A percentile compares a stretch with the other conserved stretches of the same genome.
Evolutionary conservation across 345 rosid genomes (phyloP).

Genomic region (Heritiera fomes): DNA sequence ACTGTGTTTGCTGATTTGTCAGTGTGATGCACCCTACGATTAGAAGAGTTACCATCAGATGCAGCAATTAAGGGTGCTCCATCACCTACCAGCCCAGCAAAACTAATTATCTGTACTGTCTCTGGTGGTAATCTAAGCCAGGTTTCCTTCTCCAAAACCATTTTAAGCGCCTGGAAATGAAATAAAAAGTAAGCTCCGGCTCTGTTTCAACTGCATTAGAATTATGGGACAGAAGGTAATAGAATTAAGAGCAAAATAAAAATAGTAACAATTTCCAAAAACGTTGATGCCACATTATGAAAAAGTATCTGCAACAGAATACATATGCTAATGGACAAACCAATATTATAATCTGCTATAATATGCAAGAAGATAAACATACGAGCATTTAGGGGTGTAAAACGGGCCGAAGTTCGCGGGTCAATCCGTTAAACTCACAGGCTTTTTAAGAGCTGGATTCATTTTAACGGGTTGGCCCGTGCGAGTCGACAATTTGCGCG

Average conservation of each 20-base stretch:
- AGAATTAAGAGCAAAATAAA: neutral
- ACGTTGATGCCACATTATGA: slow-evolving; percentile 1
- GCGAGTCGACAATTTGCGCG: too few relatives aligned
- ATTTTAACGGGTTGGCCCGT: too few relatives aligned
- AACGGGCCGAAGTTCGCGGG: too few relatives aligned
- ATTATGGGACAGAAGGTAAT: neutral
- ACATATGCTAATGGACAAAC: neutral
- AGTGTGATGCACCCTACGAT: slow-evolving; percentile 47
- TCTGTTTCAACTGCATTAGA: neutral
- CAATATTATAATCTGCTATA: neutral
- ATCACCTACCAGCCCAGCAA: slow-evolving; percentile 95
- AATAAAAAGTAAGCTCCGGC: neutral
- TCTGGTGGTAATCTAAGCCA: slow-evolving; percentile 83
- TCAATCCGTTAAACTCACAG: too few relatives aligned
- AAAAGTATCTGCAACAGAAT: too few relatives aligned
- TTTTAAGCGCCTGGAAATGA: slow-evolving; percentile 77
- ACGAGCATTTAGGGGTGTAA: too few relatives aligned
- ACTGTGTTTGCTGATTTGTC: slow-evolving; percentile 42
- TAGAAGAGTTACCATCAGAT: slow-evolving; percentile 45
- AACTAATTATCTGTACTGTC: slow-evolving; percentile 65
- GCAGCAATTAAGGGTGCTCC: slow-evolving; percentile 83
- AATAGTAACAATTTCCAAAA: neutral
- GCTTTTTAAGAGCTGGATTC: too few relatives aligned
- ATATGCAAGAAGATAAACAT: neutral
- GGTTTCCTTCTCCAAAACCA: slow-evolving; percentile 97